Evolutionary conservation across 2,329 filamentous ascomycete genomes (phyloP), one percentile per base, ranked within the genome.

Genomic region (Plenodomus tracheiphilus): DNA sequence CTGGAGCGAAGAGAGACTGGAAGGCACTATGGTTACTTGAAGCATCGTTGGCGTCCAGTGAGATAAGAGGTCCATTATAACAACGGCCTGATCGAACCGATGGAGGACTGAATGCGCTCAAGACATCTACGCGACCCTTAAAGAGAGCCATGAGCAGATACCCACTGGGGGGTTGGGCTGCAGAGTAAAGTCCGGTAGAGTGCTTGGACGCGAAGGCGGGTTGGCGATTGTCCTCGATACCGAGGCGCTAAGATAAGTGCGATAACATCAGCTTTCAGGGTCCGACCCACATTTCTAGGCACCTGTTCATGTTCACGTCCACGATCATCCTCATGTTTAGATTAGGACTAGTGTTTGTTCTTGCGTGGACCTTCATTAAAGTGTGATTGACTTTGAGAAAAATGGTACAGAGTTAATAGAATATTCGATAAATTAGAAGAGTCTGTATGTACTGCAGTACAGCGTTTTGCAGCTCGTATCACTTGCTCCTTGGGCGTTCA

Each of bases 241-340:
- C 48, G 51, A 58, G 56, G 43, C 58, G 47, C 61, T 61, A 61
- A 59, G 52, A 53, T 53, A 53, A 51, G 46, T 47, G 42, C 38
- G 49, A 49, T 36, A 45, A 21, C 22, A 34, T 25, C 20, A 19
- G 13, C 28, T 15, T 11, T 37, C 39, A 41, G 17, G 22, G 25
- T 41, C 46, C 20, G 41, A 28, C 42, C 48, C 52, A 46, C 52
- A 45, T 18, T 28, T 15, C 39, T 19, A 46, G 42, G 47, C 47
- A 50, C 16, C 35, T 37, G 16, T 20, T 20, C 35, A 37, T 18
- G 16, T 18, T 20, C 34, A 18, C n/a, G 17, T 21, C 19, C n/a
- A 34, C 2, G 25, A 13, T 36, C 19, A 41, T 28, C 40, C 19
- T n/a, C n/a, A n/a, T n/a, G n/a, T n/a, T n/a, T n/a, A n/a, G n/a